These are phyloP conservation scores for Cylindrodendrum hubeiense DNA, from an alignment of 2,329 filamentous ascomycete genomes.

Conservation along the genomic window DNA sequence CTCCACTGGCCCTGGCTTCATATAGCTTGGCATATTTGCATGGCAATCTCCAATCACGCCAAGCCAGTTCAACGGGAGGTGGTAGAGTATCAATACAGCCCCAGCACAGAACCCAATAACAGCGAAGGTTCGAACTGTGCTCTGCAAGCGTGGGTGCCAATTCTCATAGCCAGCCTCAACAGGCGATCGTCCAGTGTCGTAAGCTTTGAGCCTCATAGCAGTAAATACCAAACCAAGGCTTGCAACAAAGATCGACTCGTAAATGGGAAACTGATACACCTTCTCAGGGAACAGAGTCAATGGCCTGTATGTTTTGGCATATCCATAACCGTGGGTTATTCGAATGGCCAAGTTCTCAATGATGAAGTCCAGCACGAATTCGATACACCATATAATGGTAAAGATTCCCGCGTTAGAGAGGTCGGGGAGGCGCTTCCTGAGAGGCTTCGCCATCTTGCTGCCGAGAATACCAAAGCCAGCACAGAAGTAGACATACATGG, in stretches of 20 bases:
- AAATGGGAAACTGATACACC: constrained; percentile 11
- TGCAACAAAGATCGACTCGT: constrained; percentile 6
- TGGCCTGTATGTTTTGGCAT: constrained; percentile 13
- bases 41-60: constrained; percentile 8
- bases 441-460: constrained; percentile 3
- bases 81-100: constrained; percentile 5
- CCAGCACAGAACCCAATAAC: constrained; percentile 10
- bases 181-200: constrained; percentile 9
- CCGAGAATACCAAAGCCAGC: constrained; percentile 10
- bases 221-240: constrained; percentile 8
- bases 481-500: constrained; percentile 15
- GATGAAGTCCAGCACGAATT: constrained; percentile 10
- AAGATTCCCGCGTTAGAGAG: constrained; percentile 2
- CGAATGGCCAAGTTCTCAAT: constrained; percentile 14
- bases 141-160: constrained; percentile 6
- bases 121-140: constrained; percentile 5
- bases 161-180: constrained; percentile 9
- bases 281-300: constrained; percentile 1
- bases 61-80: constrained; percentile 10
- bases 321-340: constrained; percentile 11
- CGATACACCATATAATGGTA: constrained; percentile 16
- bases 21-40: constrained; percentile 12
- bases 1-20: constrained; percentile 9
- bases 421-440: neutral
- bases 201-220: constrained; percentile 9